phyloP scores from a whole-genome alignment of 106 monocot species.

The Ottelia alismoides region DNA sequence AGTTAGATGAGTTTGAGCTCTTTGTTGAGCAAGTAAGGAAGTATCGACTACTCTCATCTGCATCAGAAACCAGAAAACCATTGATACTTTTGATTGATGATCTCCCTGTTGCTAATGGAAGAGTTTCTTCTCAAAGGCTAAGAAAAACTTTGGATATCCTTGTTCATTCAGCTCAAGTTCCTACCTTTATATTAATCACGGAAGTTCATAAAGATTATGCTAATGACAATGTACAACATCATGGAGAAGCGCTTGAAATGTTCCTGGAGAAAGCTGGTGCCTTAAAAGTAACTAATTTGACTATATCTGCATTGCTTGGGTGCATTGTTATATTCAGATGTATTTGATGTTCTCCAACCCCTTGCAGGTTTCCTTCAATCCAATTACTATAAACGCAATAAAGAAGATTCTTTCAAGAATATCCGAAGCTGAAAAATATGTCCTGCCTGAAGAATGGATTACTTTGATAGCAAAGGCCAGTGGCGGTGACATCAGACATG shows the following conservation, averaged over 20 bases:
- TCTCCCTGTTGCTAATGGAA: slow-evolving; percentile 79
- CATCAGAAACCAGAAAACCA: slow-evolving; percentile 30
- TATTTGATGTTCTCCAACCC: no score
- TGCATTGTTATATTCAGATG: no score
- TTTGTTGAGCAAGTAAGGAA: slow-evolving; percentile 72
- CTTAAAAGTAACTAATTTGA: slow-evolving; percentile 68
- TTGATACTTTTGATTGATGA: slow-evolving; percentile 85
- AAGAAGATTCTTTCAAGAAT: slow-evolving; percentile 67
- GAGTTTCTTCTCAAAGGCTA: slow-evolving; percentile 52
- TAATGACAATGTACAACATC: slow-evolving; percentile 19
- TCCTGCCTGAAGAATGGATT: slow-evolving; percentile 31
- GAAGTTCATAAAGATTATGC: slow-evolving; percentile 51
- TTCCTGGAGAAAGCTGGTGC: slow-evolving; percentile 67
- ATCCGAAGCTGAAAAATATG: slow-evolving; percentile 55
- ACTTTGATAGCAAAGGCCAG: slow-evolving; percentile 63
- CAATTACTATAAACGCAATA: slow-evolving; percentile 71
- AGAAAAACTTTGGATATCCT: slow-evolving; percentile 59
- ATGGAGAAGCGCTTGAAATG: slow-evolving; percentile 55
- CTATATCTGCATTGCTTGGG: no score
- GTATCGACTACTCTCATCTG: slow-evolving; percentile 50
- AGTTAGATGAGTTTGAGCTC: slow-evolving; percentile 87
- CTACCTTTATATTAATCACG: slow-evolving; percentile 76
- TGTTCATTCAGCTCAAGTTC: slow-evolving; percentile 40
- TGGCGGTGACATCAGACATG: slow-evolving; percentile 91
- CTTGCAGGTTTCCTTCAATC: slow-evolving; percentile 79